phyloP scores from a whole-genome alignment of 2,329 filamentous ascomycete genomes.

The Botrytis paeoniae region DNA sequence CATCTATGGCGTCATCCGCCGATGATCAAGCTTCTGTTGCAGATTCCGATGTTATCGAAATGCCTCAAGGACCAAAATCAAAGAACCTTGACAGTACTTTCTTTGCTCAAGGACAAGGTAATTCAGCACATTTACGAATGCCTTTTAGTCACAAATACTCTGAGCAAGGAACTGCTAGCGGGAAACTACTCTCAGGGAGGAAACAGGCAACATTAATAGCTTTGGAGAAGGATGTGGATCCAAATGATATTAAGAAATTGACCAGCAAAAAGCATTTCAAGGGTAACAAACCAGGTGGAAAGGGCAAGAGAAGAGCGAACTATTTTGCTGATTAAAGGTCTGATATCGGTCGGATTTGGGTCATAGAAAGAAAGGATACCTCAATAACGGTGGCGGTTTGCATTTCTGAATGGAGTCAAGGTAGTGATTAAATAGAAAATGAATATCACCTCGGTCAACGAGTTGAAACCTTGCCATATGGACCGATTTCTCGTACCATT shows the following conservation, averaged over 20 bases:
- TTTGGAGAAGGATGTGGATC: conserved; percentile 79
- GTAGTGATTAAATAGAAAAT: conserved; percentile 12
- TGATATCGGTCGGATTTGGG: conserved; percentile 14
- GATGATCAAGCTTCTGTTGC: conserved; percentile 42
- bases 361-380: conserved; percentile 19
- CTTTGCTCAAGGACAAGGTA: conserved; percentile 66
- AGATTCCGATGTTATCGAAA: conserved; percentile 49
- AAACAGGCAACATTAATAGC: conserved; percentile 81
- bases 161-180: conserved; percentile 64
- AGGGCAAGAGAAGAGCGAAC: conserved; percentile 41
- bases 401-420: conserved; percentile 11
- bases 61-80: conserved; percentile 68
- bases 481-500: background rate
- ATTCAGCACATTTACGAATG: conserved; percentile 65
- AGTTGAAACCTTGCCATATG: background rate
- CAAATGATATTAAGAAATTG: conserved; percentile 65
- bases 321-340: conserved; percentile 37
- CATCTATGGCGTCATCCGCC: conserved; percentile 38
- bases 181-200: conserved; percentile 73
- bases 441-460: background rate
- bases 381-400: conserved; percentile 14
- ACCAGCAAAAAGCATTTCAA: conserved; percentile 93
- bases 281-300: conserved; percentile 60
- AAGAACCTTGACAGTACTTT: conserved; percentile 81
- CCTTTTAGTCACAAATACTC: conserved; percentile 91